Evolutionary conservation across 208 protist species (phyloP), one percentile per base, ranked within the genome.

Genomic region (Crithidia acanthocephali): DNA sequence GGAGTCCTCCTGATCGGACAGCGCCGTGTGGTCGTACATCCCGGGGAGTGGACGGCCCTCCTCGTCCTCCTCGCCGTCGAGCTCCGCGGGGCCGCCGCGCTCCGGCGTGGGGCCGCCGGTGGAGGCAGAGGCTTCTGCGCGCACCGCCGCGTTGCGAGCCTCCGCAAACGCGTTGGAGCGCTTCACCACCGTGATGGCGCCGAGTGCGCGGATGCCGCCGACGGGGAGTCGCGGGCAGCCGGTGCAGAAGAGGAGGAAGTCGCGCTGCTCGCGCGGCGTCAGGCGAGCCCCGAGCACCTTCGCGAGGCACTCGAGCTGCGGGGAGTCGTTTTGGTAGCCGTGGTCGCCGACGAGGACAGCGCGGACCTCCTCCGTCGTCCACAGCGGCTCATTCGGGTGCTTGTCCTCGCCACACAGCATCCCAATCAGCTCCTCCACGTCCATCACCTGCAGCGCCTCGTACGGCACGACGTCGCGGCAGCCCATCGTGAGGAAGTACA

Each of bases 201-300:
- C 93, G 20, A 98, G 77, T 5, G 87, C 80, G 20, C 68, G 68
- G 28, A 98, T 81, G 28, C 95, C 95, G 50, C 95, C 95, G 20
- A 84, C 44, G 10, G 95, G 95, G 7, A 98, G 75, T 1, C 92
- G 79, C 23, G 93, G 92, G 60, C 89, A 96, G 18, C 95, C 95
- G 9, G 95, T 98, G 63, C 84, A 89, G 77, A 97, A 98, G 58
- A 93, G 81, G 32, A 98, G 68, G 64, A 98, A 98, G 7, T 35
- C 48, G 45, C 88, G 88, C 81, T 98, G 91, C 81, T 97, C 91
- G 18, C 47, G 45, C 10, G 91, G 90, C 0, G 81, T 93, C n/a
- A 97, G 60, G 16, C 87, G 81, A 2, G 74, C 61, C 0, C 78
- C 78, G 13, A 97, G 76, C 10, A 97, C 83, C 56, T 75, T 79